Evolutionary conservation across 805 yeast species (phyloP).

Genomic region (Starmera quercuum): DNA sequence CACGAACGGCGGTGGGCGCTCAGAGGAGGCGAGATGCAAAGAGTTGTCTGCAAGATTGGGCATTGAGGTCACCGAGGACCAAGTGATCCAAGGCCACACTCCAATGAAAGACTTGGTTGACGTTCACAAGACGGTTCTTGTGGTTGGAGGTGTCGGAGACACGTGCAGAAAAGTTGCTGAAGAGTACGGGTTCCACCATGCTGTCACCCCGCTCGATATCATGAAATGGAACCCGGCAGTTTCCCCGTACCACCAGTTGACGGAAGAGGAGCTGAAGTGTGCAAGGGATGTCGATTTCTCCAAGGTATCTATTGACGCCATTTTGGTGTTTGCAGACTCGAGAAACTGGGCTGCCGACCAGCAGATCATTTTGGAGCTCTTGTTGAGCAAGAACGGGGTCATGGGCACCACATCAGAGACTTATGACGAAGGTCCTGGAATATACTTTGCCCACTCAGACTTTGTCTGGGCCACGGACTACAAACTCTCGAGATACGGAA

Average conservation of each 20-base stretch:
- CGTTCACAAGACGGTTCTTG: constrained; percentile 64
- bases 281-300: constrained; percentile 56
- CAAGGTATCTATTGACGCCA: constrained; percentile 65
- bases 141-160: constrained; percentile 86
- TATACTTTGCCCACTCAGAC: constrained; percentile 87
- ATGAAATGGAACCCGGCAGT: constrained; percentile 85
- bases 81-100: constrained; percentile 88
- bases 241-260: constrained; percentile 71
- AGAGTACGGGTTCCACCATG: constrained; percentile 77
- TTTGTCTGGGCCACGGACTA: constrained; percentile 92
- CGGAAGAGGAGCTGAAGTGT: constrained; percentile 58
- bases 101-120: constrained; percentile 82
- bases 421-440: constrained; percentile 70
- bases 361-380: constrained; percentile 77
- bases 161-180: constrained; percentile 78
- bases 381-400: constrained; percentile 67
- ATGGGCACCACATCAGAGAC: constrained; percentile 77
- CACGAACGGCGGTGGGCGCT: constrained; percentile 90
- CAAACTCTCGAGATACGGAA: constrained; percentile 75
- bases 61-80: constrained; percentile 58
- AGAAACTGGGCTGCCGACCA: constrained; percentile 92
- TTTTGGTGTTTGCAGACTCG: constrained; percentile 85
- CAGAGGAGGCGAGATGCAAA: constrained; percentile 65
- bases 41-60: constrained; percentile 60
- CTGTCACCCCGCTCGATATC: constrained; percentile 74